A percentile compares a stretch with the other conserved stretches of the same genome.
phyloP scores from a whole-genome alignment of 257 asterid genomes.

The Oldenlandia corymbosa region DNA sequence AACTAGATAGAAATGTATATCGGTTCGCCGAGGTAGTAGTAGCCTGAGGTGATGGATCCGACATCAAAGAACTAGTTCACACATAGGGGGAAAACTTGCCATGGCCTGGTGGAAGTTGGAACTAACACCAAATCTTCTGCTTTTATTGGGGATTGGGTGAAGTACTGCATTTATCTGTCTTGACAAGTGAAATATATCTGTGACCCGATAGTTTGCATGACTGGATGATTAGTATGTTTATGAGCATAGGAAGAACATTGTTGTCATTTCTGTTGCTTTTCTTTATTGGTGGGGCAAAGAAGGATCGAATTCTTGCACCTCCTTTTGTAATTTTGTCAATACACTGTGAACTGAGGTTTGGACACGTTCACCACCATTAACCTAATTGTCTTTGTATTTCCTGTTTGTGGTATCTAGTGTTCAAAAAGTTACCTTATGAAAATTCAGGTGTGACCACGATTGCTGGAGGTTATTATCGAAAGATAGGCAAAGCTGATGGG shows the following conservation, averaged over 20 bases:
- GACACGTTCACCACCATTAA: neutral
- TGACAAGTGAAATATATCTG: neutral
- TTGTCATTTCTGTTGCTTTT: neutral
- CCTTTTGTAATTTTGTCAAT: neutral
- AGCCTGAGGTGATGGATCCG: neutral
- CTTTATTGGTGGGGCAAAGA: neutral
- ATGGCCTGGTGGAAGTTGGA: too few relatives aligned
- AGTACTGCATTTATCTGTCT: too few relatives aligned
- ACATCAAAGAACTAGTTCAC: neutral
- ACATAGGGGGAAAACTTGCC: neutral
- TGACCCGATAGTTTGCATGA: too few relatives aligned
- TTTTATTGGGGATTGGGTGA: neutral
- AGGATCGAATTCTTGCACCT: neutral
- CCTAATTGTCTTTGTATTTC: neutral
- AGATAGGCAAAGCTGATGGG: constrained; percentile 60
- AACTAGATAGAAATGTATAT: neutral
- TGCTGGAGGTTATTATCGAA: constrained; percentile 68
- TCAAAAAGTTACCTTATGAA: constrained; percentile 4
- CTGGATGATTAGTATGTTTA: neutral
- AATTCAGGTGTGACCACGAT: constrained; percentile 77
- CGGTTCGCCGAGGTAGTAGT: neutral
- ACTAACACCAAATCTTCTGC: too few relatives aligned
- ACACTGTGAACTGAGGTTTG: neutral
- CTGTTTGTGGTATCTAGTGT: neutral
- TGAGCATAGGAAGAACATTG: neutral